Base-by-base conservation (phyloP, 1,139 yeast genomes). In the Tardiomyces digboiensis region DNA sequence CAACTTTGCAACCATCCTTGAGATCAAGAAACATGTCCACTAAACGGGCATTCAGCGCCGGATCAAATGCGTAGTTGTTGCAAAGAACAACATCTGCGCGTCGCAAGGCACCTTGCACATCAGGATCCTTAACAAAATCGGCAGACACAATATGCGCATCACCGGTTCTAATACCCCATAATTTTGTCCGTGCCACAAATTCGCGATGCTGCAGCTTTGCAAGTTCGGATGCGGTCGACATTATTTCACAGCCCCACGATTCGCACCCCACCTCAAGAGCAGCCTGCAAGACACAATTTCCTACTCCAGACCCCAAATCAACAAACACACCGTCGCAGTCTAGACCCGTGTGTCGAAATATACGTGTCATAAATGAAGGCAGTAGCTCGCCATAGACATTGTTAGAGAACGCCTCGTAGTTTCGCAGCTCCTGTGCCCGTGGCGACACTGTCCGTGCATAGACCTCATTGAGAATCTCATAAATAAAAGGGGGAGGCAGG, bases 251-350 rank as follows among this genome's bases (percentile, higher is more conserved):
- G 0, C 97, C 97, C 56, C 86, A 87, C 61, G 94, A 80, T 42
- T 70, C 69, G 47, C 89, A 85, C 1, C 96, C 95, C 60, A 78
- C 80, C 56, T 88, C 95, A 22, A 88, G 64, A 0, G 96, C 88
- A 0, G 96, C 95, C 61, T 88, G 97, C 42, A 88, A 73, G 0
- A 85, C 82, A 44, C 96, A 86, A 58, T 88, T 88, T 0, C 96
- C 97, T 3, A 89, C 97, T 5, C 97, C 97, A 0, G 95, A 86
- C 0, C 97, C 97, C 36, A 89, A 68, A 62, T 85, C 97, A 49
- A 88, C 79, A 57, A 87, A 88, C 20, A 71, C 74, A 43, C 77
- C 75, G 1, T 64, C 62, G 1, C 79, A 71, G 29, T 65, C 62
- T 42, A 87, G 66, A 1, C 70, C 71, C 38, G 88, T 82, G 56